Base-by-base conservation (phyloP, 257 asterid species). In the Solanum bulbocastanum region DNA sequence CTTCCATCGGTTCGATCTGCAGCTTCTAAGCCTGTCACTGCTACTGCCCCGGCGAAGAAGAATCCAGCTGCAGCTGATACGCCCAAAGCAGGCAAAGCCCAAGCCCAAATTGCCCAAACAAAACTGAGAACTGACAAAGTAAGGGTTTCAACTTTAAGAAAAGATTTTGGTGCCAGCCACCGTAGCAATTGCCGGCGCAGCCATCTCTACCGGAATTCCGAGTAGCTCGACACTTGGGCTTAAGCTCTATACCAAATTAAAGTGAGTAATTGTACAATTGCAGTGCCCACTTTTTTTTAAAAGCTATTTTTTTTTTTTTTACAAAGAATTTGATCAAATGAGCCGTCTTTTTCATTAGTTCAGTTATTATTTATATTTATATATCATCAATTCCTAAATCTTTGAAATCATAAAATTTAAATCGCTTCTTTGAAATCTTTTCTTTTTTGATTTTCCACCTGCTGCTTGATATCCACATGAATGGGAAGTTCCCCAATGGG, bases 1-100 rank as follows among this genome's bases (percentile, higher is more conserved):
- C 91, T 92, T 10, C 89, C 91, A 2, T 72, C 90, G 4, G 8
- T n/a, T 40, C 86, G 88, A 10, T 12, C 95, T n/a, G 76, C 92
- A 9, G 82, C 90, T 60, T 15, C 94, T 33, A 88, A 89, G 1
- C 88, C 92, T 71, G 91, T 84, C 5, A 18, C 73, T 36, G 82
- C 90, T 35, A 46, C 78, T 0, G 89, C 90, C 22, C 74, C 65
- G 8, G 27, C 73, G 0, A 8, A 58, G 23, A 18, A 56, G 27
- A 60, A 60, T 0, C 68, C 68, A 60, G 30, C 30, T 22, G 30
- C 68, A 22, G 68, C 68, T 22, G 68, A 0, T 60, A 60, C 23
- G 69, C 30, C 68, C 27, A 62, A 58, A 58, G 25, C 56, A 46
- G n/a, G n/a, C 10, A 58, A 20, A 20, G 25, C 66, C 68, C 68